phyloP scores from a whole-genome alignment of 306 rosid genomes.

The Fagus sylvatica region DNA sequence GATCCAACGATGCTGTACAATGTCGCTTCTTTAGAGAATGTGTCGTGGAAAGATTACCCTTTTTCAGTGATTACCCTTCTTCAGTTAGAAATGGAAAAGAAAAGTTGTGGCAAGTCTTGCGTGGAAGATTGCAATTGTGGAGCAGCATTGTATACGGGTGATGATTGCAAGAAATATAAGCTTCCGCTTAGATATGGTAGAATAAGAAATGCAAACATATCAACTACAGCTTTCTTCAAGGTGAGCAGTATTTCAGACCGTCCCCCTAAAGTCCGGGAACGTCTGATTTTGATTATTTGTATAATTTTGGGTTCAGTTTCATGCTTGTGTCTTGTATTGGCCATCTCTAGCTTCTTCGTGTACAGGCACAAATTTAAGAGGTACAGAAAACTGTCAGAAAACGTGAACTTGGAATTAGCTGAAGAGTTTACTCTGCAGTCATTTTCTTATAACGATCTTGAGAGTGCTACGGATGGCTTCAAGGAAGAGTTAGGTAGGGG shows the following conservation, averaged over 20 bases:
- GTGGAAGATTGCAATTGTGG: too few relatives aligned
- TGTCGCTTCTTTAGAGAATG: not conserved
- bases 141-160: fast-evolving
- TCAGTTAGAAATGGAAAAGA: fast-evolving
- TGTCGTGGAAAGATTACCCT: fast-evolving
- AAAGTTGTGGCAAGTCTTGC: fast-evolving
- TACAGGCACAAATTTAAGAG: not conserved
- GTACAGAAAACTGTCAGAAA: not conserved
- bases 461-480: not conserved
- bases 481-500: not conserved
- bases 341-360: not conserved
- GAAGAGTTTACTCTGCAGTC: conserved; percentile 5
- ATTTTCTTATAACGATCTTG: conserved; percentile 8
- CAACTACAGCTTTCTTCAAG: too few relatives aligned
- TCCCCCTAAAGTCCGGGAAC: fast-evolving
- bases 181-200: too few relatives aligned
- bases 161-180: fast-evolving
- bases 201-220: fast-evolving
- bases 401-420: not conserved
- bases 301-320: not conserved
- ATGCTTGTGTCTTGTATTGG: not conserved
- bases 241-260: too few relatives aligned
- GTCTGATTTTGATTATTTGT: not conserved
- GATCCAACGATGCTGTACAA: not conserved
- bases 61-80: fast-evolving